Evolutionary conservation across 805 yeast species (phyloP).

Genomic region (Myxozyma monticola): DNA sequence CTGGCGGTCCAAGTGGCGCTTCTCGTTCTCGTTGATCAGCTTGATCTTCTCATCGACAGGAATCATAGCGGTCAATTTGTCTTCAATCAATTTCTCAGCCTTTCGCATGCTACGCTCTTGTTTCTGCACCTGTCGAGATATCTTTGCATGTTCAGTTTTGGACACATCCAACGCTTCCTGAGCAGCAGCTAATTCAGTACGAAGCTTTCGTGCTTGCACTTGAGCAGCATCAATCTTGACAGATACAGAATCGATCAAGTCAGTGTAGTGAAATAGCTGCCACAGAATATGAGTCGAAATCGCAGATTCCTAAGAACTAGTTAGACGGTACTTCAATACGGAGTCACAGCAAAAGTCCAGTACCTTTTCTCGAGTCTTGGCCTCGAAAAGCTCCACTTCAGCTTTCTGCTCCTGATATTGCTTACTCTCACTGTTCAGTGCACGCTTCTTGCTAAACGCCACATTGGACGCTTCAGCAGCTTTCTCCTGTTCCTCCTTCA

Average conservation of each 20-base stretch:
- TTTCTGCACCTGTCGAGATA: slow-evolving; percentile 32
- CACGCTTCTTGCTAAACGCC: slow-evolving; percentile 67
- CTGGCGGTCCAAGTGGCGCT: slow-evolving; percentile 42
- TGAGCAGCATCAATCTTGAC: slow-evolving; percentile 27
- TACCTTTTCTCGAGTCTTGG: slow-evolving; percentile 51
- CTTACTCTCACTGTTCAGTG: slow-evolving; percentile 68
- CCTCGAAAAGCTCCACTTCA: slow-evolving; percentile 68
- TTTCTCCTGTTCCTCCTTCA: slow-evolving; percentile 62
- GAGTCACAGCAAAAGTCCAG: slow-evolving; percentile 35
- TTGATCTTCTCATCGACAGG: slow-evolving; percentile 63
- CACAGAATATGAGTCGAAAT: slow-evolving; percentile 57
- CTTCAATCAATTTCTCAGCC: slow-evolving; percentile 46
- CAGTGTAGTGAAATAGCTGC: slow-evolving; percentile 62
- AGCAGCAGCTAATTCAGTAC: slow-evolving; percentile 12
- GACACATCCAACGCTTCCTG: slow-evolving; percentile 12
- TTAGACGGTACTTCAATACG: neutral
- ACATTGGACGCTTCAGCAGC: slow-evolving; percentile 65
- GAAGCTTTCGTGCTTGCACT: slow-evolving; percentile 11
- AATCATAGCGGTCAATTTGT: slow-evolving; percentile 50
- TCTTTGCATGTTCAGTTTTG: slow-evolving; percentile 28
- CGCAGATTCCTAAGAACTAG: slow-evolving; percentile 27
- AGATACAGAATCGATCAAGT: slow-evolving; percentile 36
- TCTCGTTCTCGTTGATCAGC: slow-evolving; percentile 50
- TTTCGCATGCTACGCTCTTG: slow-evolving; percentile 40
- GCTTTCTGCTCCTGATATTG: slow-evolving; percentile 74